These are phyloP conservation scores for Kalanchoe fedtschenkoi DNA, from an alignment of 164 flowering plant genomes.

Conservation along the genomic window DNA sequence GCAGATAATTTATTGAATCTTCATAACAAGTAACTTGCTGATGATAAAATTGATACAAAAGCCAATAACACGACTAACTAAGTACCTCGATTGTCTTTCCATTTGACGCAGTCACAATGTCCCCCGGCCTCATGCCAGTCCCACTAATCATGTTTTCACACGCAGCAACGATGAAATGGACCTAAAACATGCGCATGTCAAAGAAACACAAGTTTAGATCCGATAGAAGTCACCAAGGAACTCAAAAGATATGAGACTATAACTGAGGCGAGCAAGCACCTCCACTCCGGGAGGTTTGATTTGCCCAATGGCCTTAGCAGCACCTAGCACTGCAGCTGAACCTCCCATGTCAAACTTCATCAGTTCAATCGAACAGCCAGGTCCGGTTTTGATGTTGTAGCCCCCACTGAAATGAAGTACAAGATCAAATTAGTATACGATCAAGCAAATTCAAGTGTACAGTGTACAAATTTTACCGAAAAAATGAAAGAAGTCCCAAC, in stretches of 20 bases:
- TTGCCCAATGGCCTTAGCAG: constrained; percentile 92
- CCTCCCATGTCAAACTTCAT: constrained; percentile 99
- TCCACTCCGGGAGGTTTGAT: constrained; percentile 93
- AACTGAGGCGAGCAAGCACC: constrained; percentile 24
- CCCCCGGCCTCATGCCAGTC: constrained; percentile 95
- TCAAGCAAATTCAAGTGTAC: no score
- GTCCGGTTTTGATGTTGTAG: constrained; percentile 96
- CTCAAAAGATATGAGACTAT: background rate
- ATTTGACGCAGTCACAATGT: constrained; percentile 79
- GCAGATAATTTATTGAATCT: no score
- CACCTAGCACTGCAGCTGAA: constrained; percentile 93
- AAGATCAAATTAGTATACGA: no score
- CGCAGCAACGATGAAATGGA: constrained; percentile 81
- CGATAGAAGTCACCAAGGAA: background rate
- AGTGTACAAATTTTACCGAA: no score
- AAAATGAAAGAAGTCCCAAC: no score
- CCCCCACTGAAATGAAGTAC: constrained; percentile 98
- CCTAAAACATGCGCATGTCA: constrained; percentile 23
- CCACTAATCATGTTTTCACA: constrained; percentile 99
- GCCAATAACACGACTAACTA: no score
- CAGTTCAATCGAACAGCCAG: constrained; percentile 79
- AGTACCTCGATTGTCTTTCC: constrained; percentile 96
- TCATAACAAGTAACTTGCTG: no score
- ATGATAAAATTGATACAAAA: no score
- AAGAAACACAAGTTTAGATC: background rate